These are phyloP conservation scores for Daldinia sp. DNA, from an alignment of 2,329 filamentous ascomycete genomes.

Conservation along the genomic window DNA sequence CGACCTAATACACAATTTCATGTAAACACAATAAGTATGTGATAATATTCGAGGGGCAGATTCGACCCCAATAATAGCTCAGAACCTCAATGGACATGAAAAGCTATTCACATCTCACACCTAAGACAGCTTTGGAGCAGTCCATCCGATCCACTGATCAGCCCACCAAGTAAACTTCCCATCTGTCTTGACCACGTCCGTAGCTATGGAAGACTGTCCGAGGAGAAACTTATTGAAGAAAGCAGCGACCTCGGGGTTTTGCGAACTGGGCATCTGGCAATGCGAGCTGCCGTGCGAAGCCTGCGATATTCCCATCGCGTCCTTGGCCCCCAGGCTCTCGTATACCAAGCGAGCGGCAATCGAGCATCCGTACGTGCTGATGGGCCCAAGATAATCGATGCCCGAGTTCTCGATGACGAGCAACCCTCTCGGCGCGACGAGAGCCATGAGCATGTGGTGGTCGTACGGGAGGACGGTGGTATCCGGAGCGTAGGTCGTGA, in stretches of 20 bases:
- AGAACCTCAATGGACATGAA: too few relatives aligned
- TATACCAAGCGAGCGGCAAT: conserved; percentile 46
- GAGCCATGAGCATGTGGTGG: conserved; percentile 62
- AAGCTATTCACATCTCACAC: background rate
- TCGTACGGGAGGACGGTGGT: conserved; percentile 60
- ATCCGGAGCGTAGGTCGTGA: conserved; percentile 65
- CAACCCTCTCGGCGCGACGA: conserved; percentile 62
- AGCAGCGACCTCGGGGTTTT: conserved; percentile 35
- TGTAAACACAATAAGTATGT: too few relatives aligned
- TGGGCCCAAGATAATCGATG: conserved; percentile 61
- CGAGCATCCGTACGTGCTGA: conserved; percentile 59
- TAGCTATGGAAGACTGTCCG: conserved; percentile 9
- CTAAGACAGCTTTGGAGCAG: conserved; percentile 5
- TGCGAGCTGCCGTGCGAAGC: conserved; percentile 30
- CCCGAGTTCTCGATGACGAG: conserved; percentile 62
- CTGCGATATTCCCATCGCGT: conserved; percentile 34
- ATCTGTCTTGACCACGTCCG: conserved; percentile 36
- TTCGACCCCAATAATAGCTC: too few relatives aligned
- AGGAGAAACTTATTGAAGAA: conserved; percentile 39
- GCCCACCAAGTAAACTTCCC: conserved; percentile 34
- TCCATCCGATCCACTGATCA: conserved; percentile 33
- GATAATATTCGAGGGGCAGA: too few relatives aligned
- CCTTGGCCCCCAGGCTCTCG: conserved; percentile 47
- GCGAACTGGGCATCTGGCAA: conserved; percentile 32
- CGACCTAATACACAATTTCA: too few relatives aligned